Evolutionary conservation across 2,329 filamentous ascomycete genomes (phyloP).

Genomic region (Septoria linicola): DNA sequence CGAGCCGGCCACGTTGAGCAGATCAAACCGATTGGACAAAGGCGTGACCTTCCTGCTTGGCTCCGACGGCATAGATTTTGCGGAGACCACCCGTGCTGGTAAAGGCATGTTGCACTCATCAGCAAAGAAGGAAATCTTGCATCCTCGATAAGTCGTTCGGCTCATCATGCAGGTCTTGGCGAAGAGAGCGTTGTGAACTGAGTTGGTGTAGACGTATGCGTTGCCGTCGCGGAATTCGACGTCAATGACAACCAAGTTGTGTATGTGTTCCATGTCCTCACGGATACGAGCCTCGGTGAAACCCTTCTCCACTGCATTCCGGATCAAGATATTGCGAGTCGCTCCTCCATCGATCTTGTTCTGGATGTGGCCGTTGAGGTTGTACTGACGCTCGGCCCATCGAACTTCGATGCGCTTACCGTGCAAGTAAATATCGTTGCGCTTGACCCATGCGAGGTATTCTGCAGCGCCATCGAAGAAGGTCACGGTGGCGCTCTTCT

Average conservation of each 20-base stretch:
- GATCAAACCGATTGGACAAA: slow-evolving; percentile 61
- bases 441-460: slow-evolving; percentile 65
- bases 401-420: slow-evolving; percentile 65
- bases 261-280: slow-evolving; percentile 76
- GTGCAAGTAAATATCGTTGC: slow-evolving; percentile 66
- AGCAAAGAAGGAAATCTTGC: slow-evolving; percentile 66
- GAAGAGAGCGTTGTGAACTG: slow-evolving; percentile 71
- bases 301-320: slow-evolving; percentile 50
- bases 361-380: slow-evolving; percentile 61
- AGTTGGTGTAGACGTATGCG: slow-evolving; percentile 72
- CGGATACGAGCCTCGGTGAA: slow-evolving; percentile 65
- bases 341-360: slow-evolving; percentile 65
- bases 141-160: slow-evolving; percentile 65
- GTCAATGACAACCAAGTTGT: slow-evolving; percentile 70
- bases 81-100: slow-evolving; percentile 33
- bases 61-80: slow-evolving; percentile 31
- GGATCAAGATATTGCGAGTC: slow-evolving; percentile 71
- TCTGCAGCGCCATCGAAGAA: slow-evolving; percentile 64
- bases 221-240: slow-evolving; percentile 59
- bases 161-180: slow-evolving; percentile 76
- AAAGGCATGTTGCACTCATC: slow-evolving; percentile 71
- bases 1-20: slow-evolving; percentile 55
- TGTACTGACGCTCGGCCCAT: slow-evolving; percentile 72
- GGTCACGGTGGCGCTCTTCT: slow-evolving; percentile 64
- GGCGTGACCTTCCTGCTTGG: slow-evolving; percentile 42